Evolutionary conservation across 306 rosid genomes (phyloP).

Genomic region (Corylus americana): DNA sequence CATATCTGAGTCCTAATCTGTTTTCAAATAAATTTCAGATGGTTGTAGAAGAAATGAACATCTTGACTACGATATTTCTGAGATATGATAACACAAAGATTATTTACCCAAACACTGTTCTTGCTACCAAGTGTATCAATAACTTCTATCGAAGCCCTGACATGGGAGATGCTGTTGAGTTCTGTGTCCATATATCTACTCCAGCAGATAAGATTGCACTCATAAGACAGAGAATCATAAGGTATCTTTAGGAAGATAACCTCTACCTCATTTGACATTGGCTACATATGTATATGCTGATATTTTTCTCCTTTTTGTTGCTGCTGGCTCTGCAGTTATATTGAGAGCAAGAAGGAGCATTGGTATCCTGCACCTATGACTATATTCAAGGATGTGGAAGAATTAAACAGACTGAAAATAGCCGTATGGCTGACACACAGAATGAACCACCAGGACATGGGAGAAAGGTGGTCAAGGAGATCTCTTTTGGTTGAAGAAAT

Average conservation of each 20-base stretch:
- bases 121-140: slow-evolving; percentile 63
- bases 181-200: slow-evolving; percentile 66
- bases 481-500: slow-evolving; percentile 73
- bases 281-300: too few species aligned
- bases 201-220: slow-evolving; percentile 67
- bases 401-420: slow-evolving; percentile 47
- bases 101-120: slow-evolving; percentile 66
- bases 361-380: slow-evolving; percentile 73
- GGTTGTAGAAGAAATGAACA: slow-evolving; percentile 98
- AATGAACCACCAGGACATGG: slow-evolving; percentile 86
- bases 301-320: background rate
- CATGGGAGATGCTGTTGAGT: slow-evolving; percentile 80
- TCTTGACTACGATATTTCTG: slow-evolving; percentile 85
- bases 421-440: slow-evolving; percentile 75
- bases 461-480: slow-evolving; percentile 71
- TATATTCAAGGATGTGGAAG: slow-evolving; percentile 60
- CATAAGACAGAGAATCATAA: slow-evolving; percentile 62
- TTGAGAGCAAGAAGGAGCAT: slow-evolving; percentile 82
- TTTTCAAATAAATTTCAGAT: slow-evolving; percentile 51
- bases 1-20: slow-evolving; percentile 24
- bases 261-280: background rate
- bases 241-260: slow-evolving; percentile 37
- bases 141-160: slow-evolving; percentile 95
- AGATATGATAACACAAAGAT: slow-evolving; percentile 68
- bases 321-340: slow-evolving; percentile 53